Percentiles rank a stretch among this genome's conserved stretches.
Conservation (phyloP, 2,329 filamentous ascomycete genomes). For the Epicoccum nigrum region DNA sequence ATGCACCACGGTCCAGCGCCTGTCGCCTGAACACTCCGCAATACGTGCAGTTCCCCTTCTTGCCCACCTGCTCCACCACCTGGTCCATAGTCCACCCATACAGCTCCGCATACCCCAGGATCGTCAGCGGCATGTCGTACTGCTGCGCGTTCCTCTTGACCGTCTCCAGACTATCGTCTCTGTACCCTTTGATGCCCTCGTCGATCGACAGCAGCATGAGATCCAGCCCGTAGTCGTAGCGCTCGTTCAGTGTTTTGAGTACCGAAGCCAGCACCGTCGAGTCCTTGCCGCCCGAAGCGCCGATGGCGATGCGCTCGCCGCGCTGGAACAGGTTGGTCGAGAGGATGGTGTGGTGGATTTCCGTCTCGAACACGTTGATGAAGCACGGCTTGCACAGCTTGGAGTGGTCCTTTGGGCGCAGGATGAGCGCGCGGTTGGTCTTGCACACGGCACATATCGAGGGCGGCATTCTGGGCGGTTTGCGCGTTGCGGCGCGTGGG, state of each 20-base stretch:
- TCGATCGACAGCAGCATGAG: slow-evolving; percentile 90
- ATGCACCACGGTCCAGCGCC: slow-evolving; percentile 89
- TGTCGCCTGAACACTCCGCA: slow-evolving; percentile 96
- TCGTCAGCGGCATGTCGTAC: slow-evolving; percentile 89
- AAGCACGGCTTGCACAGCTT: slow-evolving; percentile 94
- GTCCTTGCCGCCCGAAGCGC: slow-evolving; percentile 95
- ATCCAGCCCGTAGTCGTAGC: slow-evolving; percentile 83
- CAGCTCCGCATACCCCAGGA: slow-evolving; percentile 89
- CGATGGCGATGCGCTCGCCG: slow-evolving; percentile 90
- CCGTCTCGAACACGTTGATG: slow-evolving; percentile 83
- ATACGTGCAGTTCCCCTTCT: slow-evolving; percentile 99
- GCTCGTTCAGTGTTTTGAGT: slow-evolving; percentile 90
- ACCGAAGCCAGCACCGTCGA: slow-evolving; percentile 95
- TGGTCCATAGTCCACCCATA: slow-evolving; percentile 99
- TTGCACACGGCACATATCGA: slow-evolving; percentile 77
- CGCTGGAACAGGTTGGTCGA: slow-evolving; percentile 79
- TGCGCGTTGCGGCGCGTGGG: slow-evolving; percentile 5
- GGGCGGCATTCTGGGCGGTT: slow-evolving; percentile 69
- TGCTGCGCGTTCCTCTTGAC: slow-evolving; percentile 92
- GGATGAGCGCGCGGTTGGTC: slow-evolving; percentile 79
- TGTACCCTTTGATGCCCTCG: slow-evolving; percentile 95
- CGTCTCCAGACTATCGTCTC: slow-evolving; percentile 94
- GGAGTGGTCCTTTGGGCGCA: slow-evolving; percentile 91
- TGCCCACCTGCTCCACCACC: slow-evolving; percentile 93
- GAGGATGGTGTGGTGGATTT: slow-evolving; percentile 91